Base-by-base conservation (phyloP, 768 basidiomycete species). In the Trametes cinnabarina region DNA sequence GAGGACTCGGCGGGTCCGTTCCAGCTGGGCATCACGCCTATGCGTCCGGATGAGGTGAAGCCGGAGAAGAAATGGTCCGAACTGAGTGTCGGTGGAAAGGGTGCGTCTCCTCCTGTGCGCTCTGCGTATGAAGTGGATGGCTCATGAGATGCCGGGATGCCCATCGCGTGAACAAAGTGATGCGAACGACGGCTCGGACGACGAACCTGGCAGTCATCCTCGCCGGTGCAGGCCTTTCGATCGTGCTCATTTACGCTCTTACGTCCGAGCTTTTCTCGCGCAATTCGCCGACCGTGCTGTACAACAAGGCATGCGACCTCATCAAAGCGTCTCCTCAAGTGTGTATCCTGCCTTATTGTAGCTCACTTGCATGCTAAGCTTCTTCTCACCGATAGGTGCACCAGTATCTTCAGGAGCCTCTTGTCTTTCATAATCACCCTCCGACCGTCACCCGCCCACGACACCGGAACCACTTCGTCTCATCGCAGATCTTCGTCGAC, bases 261-360 rank as follows among this genome's bases (percentile, higher is more conserved):
- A 86, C 87, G 15, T 87, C 91, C 7, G 92, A 94, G 67, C 76
- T 93, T 7, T 91, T 92, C 70, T 91, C 92, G n/a, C 85, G 82
- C 69, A 94, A 94, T 69, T 92, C 90, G 25, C 88, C 92, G 5
- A 91, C 91, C 4, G 88, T 90, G 25, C 73, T 94, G 30, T 91
- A 92, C 66, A 82, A 81, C 40, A 77, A 81, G 37, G 78, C 81
- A 23, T 83, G 82, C 66, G 73, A 81, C 28, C 74, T 73, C 51
- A 80, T 83, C 54, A 76, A 78, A 57, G 68, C 68, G 0, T 84
- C 82, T 3, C 68, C 73, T 19, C 72, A 70, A 67, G 81, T 83
- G 60, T 40, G 77, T 68, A 12, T 34, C 34, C 22, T 9, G 8
- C 25, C 19, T 14, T 28, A 14, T 34, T 11, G 47, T 17, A 15